These are phyloP conservation scores for Claviceps sp. DNA, from an alignment of 2,329 filamentous ascomycete species.

Conservation along the genomic window DNA sequence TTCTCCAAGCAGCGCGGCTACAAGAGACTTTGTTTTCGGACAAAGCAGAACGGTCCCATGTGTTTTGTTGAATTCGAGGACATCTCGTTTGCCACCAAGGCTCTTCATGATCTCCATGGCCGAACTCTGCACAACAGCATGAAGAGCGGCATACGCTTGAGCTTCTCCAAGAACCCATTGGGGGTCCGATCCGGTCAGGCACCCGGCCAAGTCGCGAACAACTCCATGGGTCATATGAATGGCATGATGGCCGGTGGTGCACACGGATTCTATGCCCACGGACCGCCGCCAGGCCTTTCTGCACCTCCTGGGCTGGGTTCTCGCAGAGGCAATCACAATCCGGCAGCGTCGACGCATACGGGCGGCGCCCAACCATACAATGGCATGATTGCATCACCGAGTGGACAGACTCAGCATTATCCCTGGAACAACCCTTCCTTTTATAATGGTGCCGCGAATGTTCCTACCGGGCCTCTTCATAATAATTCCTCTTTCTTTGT, in stretches of 20 bases:
- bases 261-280: conserved; percentile 52
- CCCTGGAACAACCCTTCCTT: conserved; percentile 14
- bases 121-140: conserved; percentile 77
- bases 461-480: conserved; percentile 8
- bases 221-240: conserved; percentile 40
- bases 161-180: conserved; percentile 94
- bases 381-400: conserved; percentile 8
- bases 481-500: conserved; percentile 14
- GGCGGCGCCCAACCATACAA: conserved; percentile 8
- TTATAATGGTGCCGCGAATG: conserved; percentile 11
- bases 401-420: conserved; percentile 7
- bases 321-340: conserved; percentile 13
- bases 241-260: conserved; percentile 36
- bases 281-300: conserved; percentile 70
- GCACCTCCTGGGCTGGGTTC: conserved; percentile 56
- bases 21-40: conserved; percentile 87
- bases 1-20: conserved; percentile 92
- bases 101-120: conserved; percentile 80
- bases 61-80: conserved; percentile 99
- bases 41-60: conserved; percentile 93
- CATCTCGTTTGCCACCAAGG: conserved; percentile 79
- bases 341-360: conserved; percentile 11
- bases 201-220: conserved; percentile 25
- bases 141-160: conserved; percentile 88
- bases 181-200: conserved; percentile 73